phyloP scores from a whole-genome alignment of 208 protist species.

The Leishmania tropica region DNA sequence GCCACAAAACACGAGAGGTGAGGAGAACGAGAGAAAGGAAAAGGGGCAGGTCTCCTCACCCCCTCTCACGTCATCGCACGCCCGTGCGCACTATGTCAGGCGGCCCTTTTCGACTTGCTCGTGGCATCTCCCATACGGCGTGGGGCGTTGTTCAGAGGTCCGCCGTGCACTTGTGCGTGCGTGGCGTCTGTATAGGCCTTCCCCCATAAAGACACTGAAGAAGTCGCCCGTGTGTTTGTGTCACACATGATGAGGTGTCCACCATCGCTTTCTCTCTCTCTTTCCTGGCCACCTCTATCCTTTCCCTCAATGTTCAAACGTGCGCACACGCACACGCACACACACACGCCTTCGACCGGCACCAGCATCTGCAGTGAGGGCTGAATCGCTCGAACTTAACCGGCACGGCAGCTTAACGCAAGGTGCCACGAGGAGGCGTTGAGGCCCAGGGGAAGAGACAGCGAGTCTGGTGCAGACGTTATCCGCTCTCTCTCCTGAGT shows the following conservation, averaged over 20 bases:
- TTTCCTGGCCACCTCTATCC: background rate
- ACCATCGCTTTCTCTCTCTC: background rate
- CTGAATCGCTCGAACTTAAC: background rate
- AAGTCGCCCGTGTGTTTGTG: background rate
- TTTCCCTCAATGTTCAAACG: background rate
- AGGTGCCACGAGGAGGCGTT: background rate
- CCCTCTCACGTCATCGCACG: background rate
- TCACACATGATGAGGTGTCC: background rate
- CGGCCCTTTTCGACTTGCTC: background rate
- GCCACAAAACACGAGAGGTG: background rate
- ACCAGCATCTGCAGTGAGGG: background rate
- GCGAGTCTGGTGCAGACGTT: background rate
- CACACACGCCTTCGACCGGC: background rate
- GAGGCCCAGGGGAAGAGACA: background rate
- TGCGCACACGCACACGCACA: background rate
- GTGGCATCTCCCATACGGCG: background rate
- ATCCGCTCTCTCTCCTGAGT: background rate
- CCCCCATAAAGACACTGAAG: background rate
- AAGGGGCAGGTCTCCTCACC: background rate
- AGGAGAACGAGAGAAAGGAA: background rate
- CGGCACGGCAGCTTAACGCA: background rate
- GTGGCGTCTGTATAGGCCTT: background rate
- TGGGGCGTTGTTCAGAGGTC: background rate
- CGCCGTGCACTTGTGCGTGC: background rate
- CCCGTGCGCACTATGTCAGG: background rate